Conservation (phyloP, 345 rosid genomes). For the Melastoma malabathricum region DNA sequence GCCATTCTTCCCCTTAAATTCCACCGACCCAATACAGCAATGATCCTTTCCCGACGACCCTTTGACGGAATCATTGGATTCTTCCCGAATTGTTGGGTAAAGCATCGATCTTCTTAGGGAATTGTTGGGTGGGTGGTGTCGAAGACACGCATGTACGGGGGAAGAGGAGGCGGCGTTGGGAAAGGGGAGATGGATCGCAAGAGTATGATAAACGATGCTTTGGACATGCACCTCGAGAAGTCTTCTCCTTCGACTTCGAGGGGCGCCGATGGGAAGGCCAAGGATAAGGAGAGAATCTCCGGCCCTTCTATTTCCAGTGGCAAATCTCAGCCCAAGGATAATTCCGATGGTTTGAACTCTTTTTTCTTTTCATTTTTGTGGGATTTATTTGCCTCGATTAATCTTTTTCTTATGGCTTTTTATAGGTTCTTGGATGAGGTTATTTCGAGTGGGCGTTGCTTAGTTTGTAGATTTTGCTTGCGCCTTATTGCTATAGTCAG, state of each 20-base stretch:
- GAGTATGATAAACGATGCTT: slow-evolving; percentile 69
- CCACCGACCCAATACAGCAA: too few species aligned
- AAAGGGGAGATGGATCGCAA: slow-evolving; percentile 84
- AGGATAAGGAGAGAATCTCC: slow-evolving; percentile 50
- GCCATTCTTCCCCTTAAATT: too few species aligned
- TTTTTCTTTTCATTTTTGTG: not conserved
- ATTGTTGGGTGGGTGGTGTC: not conserved
- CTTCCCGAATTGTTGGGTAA: too few species aligned
- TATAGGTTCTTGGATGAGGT: not conserved
- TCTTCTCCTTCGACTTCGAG: slow-evolving; percentile 81
- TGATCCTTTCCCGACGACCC: too few species aligned
- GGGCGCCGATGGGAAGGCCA: slow-evolving; percentile 7
- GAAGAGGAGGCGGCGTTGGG: slow-evolving; percentile 72
- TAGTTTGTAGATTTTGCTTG: not conserved
- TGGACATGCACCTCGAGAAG: slow-evolving; percentile 86
- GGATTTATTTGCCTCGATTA: not conserved
- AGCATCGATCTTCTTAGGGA: too few species aligned
- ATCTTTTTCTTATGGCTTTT: not conserved
- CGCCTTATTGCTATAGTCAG: too few species aligned
- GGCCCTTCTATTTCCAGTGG: slow-evolving; percentile 63
- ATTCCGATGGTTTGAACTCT: slow-evolving; percentile 31
- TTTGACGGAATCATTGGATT: too few species aligned
- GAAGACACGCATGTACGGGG: slow-evolving; percentile 38
- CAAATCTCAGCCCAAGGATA: slow-evolving; percentile 53
- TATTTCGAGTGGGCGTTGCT: not conserved